A percentile compares a stretch with the other conserved stretches of the same genome.
Evolutionary conservation across 2,329 filamentous ascomycete genomes (phyloP).

Genomic region (Drechslera avenae): DNA sequence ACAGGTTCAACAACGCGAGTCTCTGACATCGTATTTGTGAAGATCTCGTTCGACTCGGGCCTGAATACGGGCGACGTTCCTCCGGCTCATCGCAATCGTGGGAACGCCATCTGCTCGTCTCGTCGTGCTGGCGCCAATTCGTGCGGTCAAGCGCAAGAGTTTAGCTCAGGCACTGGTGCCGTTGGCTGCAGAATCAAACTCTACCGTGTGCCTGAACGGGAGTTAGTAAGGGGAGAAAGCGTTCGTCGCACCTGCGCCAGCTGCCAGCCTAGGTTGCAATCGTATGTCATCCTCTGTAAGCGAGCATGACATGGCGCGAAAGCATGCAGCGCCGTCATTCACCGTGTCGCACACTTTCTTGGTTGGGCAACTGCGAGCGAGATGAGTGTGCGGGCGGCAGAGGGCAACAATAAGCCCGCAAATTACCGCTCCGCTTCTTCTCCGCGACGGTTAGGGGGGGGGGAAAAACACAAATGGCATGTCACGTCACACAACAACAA

Average conservation of each 20-base stretch:
- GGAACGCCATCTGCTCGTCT: slow-evolving; percentile 3
- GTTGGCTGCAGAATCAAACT: no score
- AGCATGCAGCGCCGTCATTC: neutral
- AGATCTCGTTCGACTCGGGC: neutral
- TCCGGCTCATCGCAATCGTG: neutral
- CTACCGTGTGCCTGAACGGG: no score
- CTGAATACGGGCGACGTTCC: slow-evolving; percentile 2
- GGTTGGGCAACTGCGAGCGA: slow-evolving; percentile 1
- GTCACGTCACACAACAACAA: no score
- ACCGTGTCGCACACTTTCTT: neutral
- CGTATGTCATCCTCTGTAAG: neutral
- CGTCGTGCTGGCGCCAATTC: neutral
- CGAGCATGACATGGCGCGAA: neutral
- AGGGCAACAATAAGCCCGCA: slow-evolving; percentile 7
- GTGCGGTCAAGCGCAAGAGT: no score
- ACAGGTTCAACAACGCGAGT: no score
- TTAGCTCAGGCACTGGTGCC: no score
- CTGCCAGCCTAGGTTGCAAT: neutral
- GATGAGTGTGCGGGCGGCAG: neutral
- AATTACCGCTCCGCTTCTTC: slow-evolving; percentile 5
- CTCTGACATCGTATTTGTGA: no score
- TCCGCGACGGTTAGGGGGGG: neutral
- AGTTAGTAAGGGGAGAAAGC: no score
- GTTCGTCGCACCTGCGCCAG: neutral
- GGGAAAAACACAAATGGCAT: neutral